Percentiles rank a stretch among this genome's conserved stretches.
Evolutionary conservation across 1,284 basidiomycete species (phyloP).

Genomic region (Fomitiporia mediterranea): DNA sequence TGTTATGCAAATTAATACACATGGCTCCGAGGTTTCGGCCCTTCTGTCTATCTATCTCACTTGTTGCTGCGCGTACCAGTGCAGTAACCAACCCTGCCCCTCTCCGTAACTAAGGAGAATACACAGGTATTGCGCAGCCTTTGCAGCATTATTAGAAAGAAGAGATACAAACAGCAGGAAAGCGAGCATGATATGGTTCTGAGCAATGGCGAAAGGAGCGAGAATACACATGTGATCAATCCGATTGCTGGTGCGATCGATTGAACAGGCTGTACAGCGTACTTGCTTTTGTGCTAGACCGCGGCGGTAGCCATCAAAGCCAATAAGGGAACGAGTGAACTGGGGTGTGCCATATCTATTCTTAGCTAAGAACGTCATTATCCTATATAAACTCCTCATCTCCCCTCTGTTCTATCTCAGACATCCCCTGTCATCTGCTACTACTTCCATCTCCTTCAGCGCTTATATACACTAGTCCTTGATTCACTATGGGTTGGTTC

Average conservation of each 20-base stretch:
- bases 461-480: conserved; percentile 20
- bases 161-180: too few relatives aligned
- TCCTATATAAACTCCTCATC: neutral
- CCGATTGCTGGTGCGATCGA: neutral
- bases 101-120: neutral
- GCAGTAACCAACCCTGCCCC: too few relatives aligned
- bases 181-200: neutral
- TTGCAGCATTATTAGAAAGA: neutral
- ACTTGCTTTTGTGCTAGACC: too few relatives aligned
- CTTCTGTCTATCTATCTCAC: too few relatives aligned
- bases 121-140: neutral
- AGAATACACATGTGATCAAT: neutral
- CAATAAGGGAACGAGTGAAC: too few relatives aligned
- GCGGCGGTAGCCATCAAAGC: neutral
- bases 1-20: neutral
- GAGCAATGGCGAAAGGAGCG: neutral
- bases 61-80: neutral
- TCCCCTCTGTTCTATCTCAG: neutral
- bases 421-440: neutral
- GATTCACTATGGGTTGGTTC: conserved; percentile 52
- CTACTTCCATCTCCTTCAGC: neutral
- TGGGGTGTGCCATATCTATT: too few relatives aligned
- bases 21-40: too few relatives aligned
- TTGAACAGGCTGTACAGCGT: too few relatives aligned
- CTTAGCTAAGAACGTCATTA: neutral